These are phyloP conservation scores for Pseudozyma flocculosa DNA, from an alignment of 1,284 basidiomycete species.

Conservation along the genomic window DNA sequence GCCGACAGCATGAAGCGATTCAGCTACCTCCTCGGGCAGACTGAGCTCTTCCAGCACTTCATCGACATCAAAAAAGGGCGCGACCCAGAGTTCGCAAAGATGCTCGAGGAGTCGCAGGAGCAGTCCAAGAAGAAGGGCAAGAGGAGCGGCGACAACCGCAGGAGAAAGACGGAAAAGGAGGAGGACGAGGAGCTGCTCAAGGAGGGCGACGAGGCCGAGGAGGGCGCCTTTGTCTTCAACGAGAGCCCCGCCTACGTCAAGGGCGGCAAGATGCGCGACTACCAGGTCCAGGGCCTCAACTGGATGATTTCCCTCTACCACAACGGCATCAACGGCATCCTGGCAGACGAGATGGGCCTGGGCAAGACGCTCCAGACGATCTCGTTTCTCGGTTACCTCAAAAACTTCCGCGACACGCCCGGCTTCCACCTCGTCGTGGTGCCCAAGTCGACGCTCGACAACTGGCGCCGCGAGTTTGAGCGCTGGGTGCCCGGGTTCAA, in stretches of 20 bases:
- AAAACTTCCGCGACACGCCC: slow-evolving; percentile 72
- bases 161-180: slow-evolving; percentile 85
- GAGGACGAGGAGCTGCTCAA: slow-evolving; percentile 75
- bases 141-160: slow-evolving; percentile 64
- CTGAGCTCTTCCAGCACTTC: slow-evolving; percentile 58
- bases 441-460: slow-evolving; percentile 95
- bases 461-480: slow-evolving; percentile 91
- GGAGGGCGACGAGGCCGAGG: slow-evolving; percentile 77
- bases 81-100: slow-evolving; percentile 87
- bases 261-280: slow-evolving; percentile 83
- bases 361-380: slow-evolving; percentile 98
- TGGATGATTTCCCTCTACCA: slow-evolving; percentile 69
- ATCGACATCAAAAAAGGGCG: slow-evolving; percentile 66
- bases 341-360: slow-evolving; percentile 71
- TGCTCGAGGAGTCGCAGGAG: slow-evolving; percentile 67
- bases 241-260: slow-evolving; percentile 57
- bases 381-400: slow-evolving; percentile 92
- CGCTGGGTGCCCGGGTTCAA: slow-evolving; percentile 85
- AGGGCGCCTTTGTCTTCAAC: slow-evolving; percentile 61
- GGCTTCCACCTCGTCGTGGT: slow-evolving; percentile 95
- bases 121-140: slow-evolving; percentile 26
- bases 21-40: slow-evolving; percentile 55
- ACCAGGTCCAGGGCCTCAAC: slow-evolving; percentile 94
- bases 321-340: slow-evolving; percentile 51
- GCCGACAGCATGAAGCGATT: slow-evolving; percentile 56